Evolutionary conservation across 2,329 filamentous ascomycete species (phyloP), one percentile per base, ranked within the genome.

Genomic region (Chalara sp.): DNA sequence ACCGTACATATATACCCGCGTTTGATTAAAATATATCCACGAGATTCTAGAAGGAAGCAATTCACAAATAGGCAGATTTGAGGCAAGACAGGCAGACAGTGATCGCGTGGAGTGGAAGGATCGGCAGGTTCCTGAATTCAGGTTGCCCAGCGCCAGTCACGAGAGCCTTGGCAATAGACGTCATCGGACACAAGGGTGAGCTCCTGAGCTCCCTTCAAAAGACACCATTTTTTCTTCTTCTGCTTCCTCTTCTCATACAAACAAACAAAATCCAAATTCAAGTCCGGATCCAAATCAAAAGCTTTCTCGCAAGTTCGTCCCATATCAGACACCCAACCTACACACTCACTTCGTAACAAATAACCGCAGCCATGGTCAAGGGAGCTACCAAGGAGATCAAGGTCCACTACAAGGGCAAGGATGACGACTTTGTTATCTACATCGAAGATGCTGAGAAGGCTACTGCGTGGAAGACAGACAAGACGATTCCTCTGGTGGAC

Each of bases 401-500:
- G 69, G 76, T 86, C 69, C 80, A 86, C 75, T 86, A 79, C 78
- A 80, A 85, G 72, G 85, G 84, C 68, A 69, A 71, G 56, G 71
- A 73, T 48, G 83, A 87, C 53, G 82, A 87, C 72, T 88, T 84
- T 67, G 72, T 86, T 62, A 72, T 87, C 70, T 82, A 83, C 61
- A 74, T 81, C 53, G 81, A 86, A 48, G 76, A 74, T 55, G 65
- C 71, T 12, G 67, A 87, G 54, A 75, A 78, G 46, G 83, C 89
- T 63, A 76, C 87, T 70, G 84, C 92, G 69, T 97, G 92, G 92
- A 82, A 84, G 75, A 73, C 67, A 5, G 92, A 97, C 75, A 83
- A 81, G 66, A 84, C 79, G 32, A 74, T 93, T 32, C 87, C 93
- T 37, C 73, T 97, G 45, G 79, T 87, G 1, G 84, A 96, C 63